Evolutionary conservation across 768 basidiomycete genomes (phyloP), one percentile per base, ranked within the genome.

Genomic region (Coprinellus micaceus): DNA sequence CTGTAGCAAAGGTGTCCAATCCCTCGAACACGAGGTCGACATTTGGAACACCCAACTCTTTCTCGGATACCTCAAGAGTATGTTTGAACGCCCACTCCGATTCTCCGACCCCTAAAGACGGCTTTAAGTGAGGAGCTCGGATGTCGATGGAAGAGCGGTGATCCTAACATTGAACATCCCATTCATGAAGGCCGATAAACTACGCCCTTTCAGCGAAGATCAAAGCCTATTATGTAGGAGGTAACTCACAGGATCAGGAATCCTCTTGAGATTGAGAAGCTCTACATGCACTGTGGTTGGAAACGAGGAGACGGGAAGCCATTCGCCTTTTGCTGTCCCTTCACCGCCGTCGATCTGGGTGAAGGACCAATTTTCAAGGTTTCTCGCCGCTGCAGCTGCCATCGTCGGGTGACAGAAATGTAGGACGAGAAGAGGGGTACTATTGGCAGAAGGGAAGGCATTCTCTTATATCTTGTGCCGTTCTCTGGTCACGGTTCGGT

Each of bases 211-310:
- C 17, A 25, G 17, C 29, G 30, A 22, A 43, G 28, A 25, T 58
- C 19, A 24, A 54, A 41, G 43, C 21, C 19, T 30, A 4, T 36
- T 11, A 29, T 36, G 2, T 15, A 22, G 50, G 15, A 33, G 33
- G 29, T 47, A 22, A 73, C 84, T 58, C 64, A 90, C 89, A 50
- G 92, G 93, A 70, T 97, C 89, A 30, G 89, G 86, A 36, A 96
- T 94, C 65, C 69, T 88, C 60, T 82, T 78, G 37, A 77, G 64
- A 65, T 82, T 86, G 67, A 92, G 67, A 29, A 97, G 78, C 65
- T 96, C 94, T 50, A 89, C 89, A 61, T 97, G 94, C 12, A 94
- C 86, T 0, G 85, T 86, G 0, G 94, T 95, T 12, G 94, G 94
- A 62, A 94, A 85, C 54, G 77, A 70, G 24, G 83, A 80, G 25